phyloP scores from a whole-genome alignment of 352 stramenopile genomes.

The Pythium rhizo-oryzae region DNA sequence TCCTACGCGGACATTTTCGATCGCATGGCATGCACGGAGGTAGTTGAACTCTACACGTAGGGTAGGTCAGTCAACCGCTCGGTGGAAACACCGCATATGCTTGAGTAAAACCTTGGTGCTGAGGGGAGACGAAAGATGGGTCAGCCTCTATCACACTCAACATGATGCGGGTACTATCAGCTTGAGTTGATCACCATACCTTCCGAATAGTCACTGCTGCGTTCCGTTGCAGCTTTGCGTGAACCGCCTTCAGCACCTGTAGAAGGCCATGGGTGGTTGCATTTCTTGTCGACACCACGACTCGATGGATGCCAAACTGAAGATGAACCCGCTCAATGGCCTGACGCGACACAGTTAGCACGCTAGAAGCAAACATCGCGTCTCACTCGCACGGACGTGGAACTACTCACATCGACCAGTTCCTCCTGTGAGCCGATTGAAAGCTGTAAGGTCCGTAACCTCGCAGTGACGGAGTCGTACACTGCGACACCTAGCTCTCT shows the following conservation, averaged over 20 bases:
- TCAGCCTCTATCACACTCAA: not conserved
- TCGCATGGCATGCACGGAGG: slow-evolving; percentile 66
- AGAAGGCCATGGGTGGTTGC: slow-evolving; percentile 63
- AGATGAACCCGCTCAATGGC: slow-evolving; percentile 61
- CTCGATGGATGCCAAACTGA: slow-evolving; percentile 72
- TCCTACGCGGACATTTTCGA: slow-evolving; percentile 69
- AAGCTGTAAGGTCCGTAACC: slow-evolving; percentile 65
- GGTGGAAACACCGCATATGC: not conserved
- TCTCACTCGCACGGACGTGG: not conserved
- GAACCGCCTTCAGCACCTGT: slow-evolving; percentile 62
- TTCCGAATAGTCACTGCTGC: slow-evolving; percentile 67
- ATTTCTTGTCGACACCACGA: slow-evolving; percentile 72
- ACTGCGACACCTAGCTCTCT: slow-evolving; percentile 70
- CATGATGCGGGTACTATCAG: no score
- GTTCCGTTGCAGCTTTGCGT: slow-evolving; percentile 49
- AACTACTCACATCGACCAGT: slow-evolving; percentile 45
- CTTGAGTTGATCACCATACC: slow-evolving; percentile 30
- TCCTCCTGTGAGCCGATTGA: slow-evolving; percentile 41
- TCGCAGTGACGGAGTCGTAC: slow-evolving; percentile 68
- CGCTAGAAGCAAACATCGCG: not conserved
- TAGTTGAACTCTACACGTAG: slow-evolving; percentile 71
- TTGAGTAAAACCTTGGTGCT: slow-evolving; percentile 25
- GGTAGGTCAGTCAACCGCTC: not conserved
- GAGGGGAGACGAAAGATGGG: not conserved
- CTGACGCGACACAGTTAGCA: slow-evolving; percentile 20